Evolutionary conservation across 805 yeast species (phyloP).

Genomic region (Blastobotrys robertii): DNA sequence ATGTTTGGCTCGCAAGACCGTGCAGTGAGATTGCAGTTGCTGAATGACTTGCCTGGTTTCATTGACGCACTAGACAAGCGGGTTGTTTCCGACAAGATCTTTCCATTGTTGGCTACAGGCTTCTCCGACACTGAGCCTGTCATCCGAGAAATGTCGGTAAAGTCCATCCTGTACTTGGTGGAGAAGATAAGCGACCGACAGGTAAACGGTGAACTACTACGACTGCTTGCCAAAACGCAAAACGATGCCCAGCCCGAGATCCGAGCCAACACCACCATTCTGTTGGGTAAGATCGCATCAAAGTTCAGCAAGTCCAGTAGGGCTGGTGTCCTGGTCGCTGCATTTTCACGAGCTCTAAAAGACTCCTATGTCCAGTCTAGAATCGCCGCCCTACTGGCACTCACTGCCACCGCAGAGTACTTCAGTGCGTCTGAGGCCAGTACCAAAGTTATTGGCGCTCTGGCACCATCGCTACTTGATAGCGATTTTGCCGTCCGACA

Average conservation of each 20-base stretch:
- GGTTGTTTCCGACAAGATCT: slow-evolving; percentile 61
- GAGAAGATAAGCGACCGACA: slow-evolving; percentile 66
- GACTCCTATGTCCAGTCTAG: slow-evolving; percentile 73
- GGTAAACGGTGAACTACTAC: slow-evolving; percentile 73
- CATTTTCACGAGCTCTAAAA: slow-evolving; percentile 70
- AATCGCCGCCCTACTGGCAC: slow-evolving; percentile 65
- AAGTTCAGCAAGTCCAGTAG: slow-evolving; percentile 47
- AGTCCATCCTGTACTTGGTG: slow-evolving; percentile 48
- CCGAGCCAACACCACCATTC: slow-evolving; percentile 64
- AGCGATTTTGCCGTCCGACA: slow-evolving; percentile 55
- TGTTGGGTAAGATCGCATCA: slow-evolving; percentile 56
- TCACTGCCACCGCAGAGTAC: slow-evolving; percentile 50
- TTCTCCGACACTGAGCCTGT: slow-evolving; percentile 74
- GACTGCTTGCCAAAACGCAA: slow-evolving; percentile 74
- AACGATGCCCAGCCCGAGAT: slow-evolving; percentile 67
- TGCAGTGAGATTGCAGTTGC: slow-evolving; percentile 60
- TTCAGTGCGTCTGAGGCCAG: slow-evolving; percentile 72
- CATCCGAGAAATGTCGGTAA: slow-evolving; percentile 73
- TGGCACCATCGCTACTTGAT: slow-evolving; percentile 79
- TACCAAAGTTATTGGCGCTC: slow-evolving; percentile 68
- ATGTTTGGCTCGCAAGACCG: slow-evolving; percentile 65
- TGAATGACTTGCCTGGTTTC: slow-evolving; percentile 51
- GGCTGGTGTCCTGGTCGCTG: slow-evolving; percentile 74
- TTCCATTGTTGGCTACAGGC: slow-evolving; percentile 64
- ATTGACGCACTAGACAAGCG: slow-evolving; percentile 41